Evolutionary conservation across 352 stramenopile genomes (phyloP), one percentile per base, ranked within the genome.

Genomic region (Phytophthora litchii): DNA sequence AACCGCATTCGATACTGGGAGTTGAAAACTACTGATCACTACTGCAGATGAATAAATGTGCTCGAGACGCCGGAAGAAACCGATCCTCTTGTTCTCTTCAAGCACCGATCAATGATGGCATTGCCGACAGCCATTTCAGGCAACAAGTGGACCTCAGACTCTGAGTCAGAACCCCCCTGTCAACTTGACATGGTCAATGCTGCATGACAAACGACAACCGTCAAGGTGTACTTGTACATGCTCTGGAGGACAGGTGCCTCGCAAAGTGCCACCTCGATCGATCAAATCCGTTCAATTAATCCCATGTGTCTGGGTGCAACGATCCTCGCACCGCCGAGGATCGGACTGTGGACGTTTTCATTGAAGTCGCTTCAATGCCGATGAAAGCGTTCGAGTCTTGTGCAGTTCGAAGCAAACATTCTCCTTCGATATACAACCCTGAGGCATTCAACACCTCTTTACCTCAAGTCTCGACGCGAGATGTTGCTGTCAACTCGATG

Each of bases 291-390:
- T 16, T 13, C 41, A 66, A 66, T 54, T 60, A 54, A 55, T 66
- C 57, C 50, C 57, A 66, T 54, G 57, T 66, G 58, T 55, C 58
- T 66, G 58, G 58, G 50, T 66, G 50, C 41, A 61, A 61, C 50
- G 42, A 66, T 66, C 49, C 43, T 23, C 32, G 50, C 29, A 50
- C 4, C 8, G 32, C n/a, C 8, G 21, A 54, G 34, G 57, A 66
- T 66, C 57, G 41, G 57, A 60, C 38, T 44, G 36, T 12, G 36
- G 9, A 12, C 3, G 9, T 25, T 32, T 48, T 47, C 17, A 17
- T 54, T 58, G 48, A 59, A 52, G 40, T 53, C 31, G 16, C 20
- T 13, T 29, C 36, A 23, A 23, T 11, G 11, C 1, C 12, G 25
- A 14, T 36, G n/a, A 27, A 19, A 54, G 32, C 17, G 34, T 44